Base-by-base conservation (phyloP, 2,329 filamentous ascomycete genomes). In the Zopfia rhizophila region DNA sequence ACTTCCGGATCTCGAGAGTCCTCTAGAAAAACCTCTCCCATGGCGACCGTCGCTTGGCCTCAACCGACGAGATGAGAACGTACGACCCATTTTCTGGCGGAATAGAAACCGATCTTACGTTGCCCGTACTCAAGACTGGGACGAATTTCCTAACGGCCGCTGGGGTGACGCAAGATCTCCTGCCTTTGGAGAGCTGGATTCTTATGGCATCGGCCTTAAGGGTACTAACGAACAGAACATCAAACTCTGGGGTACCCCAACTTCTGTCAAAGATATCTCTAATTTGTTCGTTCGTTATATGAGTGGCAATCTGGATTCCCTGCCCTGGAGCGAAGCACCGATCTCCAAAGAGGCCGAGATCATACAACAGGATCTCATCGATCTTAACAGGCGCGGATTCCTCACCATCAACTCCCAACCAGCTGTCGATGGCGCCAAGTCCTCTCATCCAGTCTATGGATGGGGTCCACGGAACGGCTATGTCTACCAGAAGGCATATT, bases 321-420 rank as follows among this genome's bases (percentile, higher is more conserved):
- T 99, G 50, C 94, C 94, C 2, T 99, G 94, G 94, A 97, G 92
- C 60, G 94, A 99, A 72, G 83, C 89, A 3, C 85, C 90, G 3
- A 91, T 99, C 55, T 89, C 90, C 3, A 80, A 81, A 37, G 94
- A 97, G 72, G 89, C 92, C 21, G 84, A 91, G 55, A 78, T 82
- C 16, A 92, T 99, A 67, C 88, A 86, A 59, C 72, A 85, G 12
- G 83, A 91, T 55, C 82, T 99, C 38, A 82, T 96, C 47, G 80
- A 86, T 21, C 82, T 99, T 51, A 99, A 97, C 79, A 79, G 82
- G 62, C 86, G 91, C 23, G 94, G 94, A 13, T 82, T 99, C 49
- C 77, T 99, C 49, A 97, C 94, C 27, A 91, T 99, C 76, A 99
- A 99, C 77, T 97, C 94, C 1, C 94, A 99, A 75, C 94, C 94